These are phyloP conservation scores for Solanum microdontum DNA, from an alignment of 257 asterid species.

Conservation along the genomic window DNA sequence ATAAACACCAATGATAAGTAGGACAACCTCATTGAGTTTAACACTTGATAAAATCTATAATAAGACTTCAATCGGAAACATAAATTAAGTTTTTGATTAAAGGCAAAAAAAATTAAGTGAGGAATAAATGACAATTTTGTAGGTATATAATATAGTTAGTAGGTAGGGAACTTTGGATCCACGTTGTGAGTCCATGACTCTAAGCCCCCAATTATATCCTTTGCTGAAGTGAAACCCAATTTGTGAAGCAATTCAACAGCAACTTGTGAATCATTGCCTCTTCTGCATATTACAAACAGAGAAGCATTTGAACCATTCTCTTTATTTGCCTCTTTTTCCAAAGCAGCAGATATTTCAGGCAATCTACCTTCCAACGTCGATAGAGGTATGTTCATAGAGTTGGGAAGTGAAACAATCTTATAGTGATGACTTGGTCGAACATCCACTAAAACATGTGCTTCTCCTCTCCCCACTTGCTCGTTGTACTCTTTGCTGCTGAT, in stretches of 20 bases:
- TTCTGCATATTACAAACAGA: constrained; percentile 68
- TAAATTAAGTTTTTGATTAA: neutral
- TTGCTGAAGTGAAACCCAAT: constrained; percentile 29
- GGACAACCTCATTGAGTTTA: neutral
- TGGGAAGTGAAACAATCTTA: constrained; percentile 63
- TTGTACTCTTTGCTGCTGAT: constrained; percentile 70
- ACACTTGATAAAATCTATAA: neutral
- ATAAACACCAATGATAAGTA: neutral
- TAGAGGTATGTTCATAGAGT: constrained; percentile 67
- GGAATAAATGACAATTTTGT: neutral
- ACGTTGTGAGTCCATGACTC: constrained; percentile 63
- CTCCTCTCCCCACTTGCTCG: constrained; percentile 33
- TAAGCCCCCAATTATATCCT: constrained; percentile 68
- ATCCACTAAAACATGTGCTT: constrained; percentile 59
- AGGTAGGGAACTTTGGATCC: constrained; percentile 56
- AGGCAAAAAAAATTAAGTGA: neutral
- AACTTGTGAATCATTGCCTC: constrained; percentile 93
- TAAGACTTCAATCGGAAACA: neutral
- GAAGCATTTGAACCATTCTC: constrained; percentile 19
- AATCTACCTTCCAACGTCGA: constrained; percentile 33
- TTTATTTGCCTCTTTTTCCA: constrained; percentile 18
- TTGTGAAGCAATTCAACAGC: constrained; percentile 71
- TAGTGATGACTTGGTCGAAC: constrained; percentile 88
- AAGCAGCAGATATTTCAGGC: constrained; percentile 45
- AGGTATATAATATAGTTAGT: constrained; percentile 13